Conservation (phyloP, 768 basidiomycete species). For the Suillus cothurnatus region DNA sequence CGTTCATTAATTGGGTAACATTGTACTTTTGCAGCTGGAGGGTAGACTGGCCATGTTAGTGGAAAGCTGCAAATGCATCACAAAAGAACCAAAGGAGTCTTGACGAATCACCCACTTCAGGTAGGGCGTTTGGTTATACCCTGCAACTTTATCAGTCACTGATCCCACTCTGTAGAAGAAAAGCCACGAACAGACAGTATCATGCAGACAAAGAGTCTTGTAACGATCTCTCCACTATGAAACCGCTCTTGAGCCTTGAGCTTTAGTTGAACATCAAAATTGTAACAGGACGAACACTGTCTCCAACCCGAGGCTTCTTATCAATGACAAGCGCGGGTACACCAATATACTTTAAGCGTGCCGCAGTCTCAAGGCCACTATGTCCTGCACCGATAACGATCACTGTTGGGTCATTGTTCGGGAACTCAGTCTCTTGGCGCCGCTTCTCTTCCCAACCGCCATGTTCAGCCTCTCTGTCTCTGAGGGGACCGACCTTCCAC, state of each 20-base stretch:
- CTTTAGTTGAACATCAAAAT: background rate
- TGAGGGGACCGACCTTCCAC: slow-evolving; percentile 39
- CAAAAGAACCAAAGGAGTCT: background rate
- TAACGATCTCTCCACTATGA: slow-evolving; percentile 46
- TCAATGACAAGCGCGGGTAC: slow-evolving; percentile 61
- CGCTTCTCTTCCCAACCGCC: slow-evolving; percentile 57
- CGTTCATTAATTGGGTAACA: background rate
- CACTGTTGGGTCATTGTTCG: slow-evolving; percentile 54
- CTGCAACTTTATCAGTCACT: slow-evolving; percentile 21
- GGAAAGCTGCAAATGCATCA: slow-evolving; percentile 46
- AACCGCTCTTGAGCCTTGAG: slow-evolving; percentile 3
- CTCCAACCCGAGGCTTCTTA: slow-evolving; percentile 51
- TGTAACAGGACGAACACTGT: slow-evolving; percentile 31
- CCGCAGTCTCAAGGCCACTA: slow-evolving; percentile 64
- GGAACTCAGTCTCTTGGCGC: slow-evolving; percentile 45
- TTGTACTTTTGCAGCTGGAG: slow-evolving; percentile 50
- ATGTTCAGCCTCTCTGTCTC: slow-evolving; percentile 47
- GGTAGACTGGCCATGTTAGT: slow-evolving; percentile 54
- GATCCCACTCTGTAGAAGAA: slow-evolving; percentile 4
- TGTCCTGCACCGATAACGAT: slow-evolving; percentile 69
- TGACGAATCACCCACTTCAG: slow-evolving; percentile 39
- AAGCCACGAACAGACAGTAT: slow-evolving; percentile 43
- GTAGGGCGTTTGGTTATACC: slow-evolving; percentile 60
- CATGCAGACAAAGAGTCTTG: slow-evolving; percentile 49
- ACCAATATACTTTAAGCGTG: slow-evolving; percentile 62